These are phyloP conservation scores for Aquilaria sinensis DNA, from an alignment of 345 rosid genomes.

Conservation along the genomic window DNA sequence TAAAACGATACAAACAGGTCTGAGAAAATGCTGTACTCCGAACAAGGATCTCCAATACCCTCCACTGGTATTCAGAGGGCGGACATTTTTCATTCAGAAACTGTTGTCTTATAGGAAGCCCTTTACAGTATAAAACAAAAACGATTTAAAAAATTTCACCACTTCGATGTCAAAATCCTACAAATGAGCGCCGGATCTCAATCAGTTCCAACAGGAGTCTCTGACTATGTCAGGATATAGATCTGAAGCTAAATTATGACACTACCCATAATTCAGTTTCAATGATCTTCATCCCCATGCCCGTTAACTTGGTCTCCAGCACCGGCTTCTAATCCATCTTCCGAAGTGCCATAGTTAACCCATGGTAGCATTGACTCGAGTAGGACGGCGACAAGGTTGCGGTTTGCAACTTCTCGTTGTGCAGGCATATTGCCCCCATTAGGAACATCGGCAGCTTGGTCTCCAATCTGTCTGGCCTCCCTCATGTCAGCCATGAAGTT, in stretches of 20 bases:
- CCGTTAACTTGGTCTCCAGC: slow-evolving; percentile 35
- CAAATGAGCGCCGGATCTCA: neutral
- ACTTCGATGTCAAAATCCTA: neutral
- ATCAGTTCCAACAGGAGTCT: neutral
- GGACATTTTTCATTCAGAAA: no score
- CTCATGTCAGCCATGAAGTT: slow-evolving; percentile 65
- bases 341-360: slow-evolving; percentile 47
- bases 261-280: neutral
- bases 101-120: no score
- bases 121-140: no score
- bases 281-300: slow-evolving; percentile 27
- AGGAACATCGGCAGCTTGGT: slow-evolving; percentile 26
- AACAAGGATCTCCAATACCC: no score
- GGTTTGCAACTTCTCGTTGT: slow-evolving; percentile 46
- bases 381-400: slow-evolving; percentile 53
- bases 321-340: slow-evolving; percentile 24
- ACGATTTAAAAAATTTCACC: neutral
- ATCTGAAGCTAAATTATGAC: no score
- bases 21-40: no score
- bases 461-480: slow-evolving; percentile 29
- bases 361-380: slow-evolving; percentile 78
- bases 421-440: slow-evolving; percentile 31
- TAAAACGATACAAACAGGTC: no score
- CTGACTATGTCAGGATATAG: neutral
- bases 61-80: no score